A percentile compares a stretch with the other conserved stretches of the same genome.
Conservation (phyloP, 352 stramenopile species). For the Halophytophthora polymorphica region DNA sequence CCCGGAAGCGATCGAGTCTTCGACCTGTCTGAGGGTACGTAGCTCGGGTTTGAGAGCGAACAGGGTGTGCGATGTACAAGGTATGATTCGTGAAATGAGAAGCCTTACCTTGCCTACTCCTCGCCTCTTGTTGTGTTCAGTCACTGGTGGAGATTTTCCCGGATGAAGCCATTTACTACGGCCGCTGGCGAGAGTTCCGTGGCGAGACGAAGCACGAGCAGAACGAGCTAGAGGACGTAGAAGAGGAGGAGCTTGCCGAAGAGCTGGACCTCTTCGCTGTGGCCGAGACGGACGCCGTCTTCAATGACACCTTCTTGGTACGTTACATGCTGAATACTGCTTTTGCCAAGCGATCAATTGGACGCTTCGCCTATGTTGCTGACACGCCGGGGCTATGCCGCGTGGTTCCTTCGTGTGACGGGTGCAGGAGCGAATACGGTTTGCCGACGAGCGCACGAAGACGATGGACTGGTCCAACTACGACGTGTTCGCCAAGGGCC, state of each 20-base stretch:
- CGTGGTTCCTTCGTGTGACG: background rate
- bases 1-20: constrained; percentile 38
- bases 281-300: constrained; percentile 70
- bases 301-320: constrained; percentile 73
- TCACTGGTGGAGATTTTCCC: constrained; percentile 72
- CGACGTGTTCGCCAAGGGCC: constrained; percentile 70
- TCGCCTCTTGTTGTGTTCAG: constrained; percentile 24
- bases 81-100: no score
- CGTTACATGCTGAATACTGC: background rate
- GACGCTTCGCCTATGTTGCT: background rate
- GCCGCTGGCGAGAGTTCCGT: constrained; percentile 81
- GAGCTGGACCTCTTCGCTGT: constrained; percentile 84
- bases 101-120: constrained; percentile 1
- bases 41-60: background rate
- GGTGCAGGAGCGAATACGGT: constrained; percentile 71
- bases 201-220: constrained; percentile 76
- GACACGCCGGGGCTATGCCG: constrained; percentile 1
- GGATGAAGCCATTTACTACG: constrained; percentile 80
- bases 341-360: background rate
- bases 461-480: constrained; percentile 84
- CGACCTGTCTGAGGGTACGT: constrained; percentile 49
- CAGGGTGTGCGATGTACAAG: no score
- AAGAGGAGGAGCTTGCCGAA: constrained; percentile 79
- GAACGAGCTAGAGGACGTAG: constrained; percentile 73
- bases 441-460: constrained; percentile 80